Evolutionary conservation across 73 alveolate genomes (phyloP).

Genomic region (Paramecium sonneborni): DNA sequence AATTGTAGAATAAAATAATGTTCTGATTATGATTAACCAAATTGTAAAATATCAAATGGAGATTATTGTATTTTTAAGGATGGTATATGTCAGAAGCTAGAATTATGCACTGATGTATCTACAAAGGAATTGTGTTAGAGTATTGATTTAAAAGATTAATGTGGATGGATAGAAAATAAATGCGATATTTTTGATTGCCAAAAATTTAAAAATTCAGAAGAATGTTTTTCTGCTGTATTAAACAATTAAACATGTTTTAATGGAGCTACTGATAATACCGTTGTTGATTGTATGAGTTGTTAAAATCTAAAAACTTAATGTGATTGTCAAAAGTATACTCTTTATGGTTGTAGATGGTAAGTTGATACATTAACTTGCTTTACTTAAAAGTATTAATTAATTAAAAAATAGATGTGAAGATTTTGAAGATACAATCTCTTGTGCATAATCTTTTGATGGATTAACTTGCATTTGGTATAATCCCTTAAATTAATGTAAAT

Average conservation of each 20-base stretch:
- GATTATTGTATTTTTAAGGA: not conserved
- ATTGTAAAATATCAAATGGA: not conserved
- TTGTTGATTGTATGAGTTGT: not conserved
- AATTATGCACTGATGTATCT: not conserved
- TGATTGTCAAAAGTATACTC: not conserved
- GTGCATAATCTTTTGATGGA: constrained; percentile 7
- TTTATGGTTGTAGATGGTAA: not conserved
- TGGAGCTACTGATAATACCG: not conserved
- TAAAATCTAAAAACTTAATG: not conserved
- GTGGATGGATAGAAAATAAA: constrained; percentile 3
- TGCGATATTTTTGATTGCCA: constrained; percentile 14
- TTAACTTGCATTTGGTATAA: constrained; percentile 20
- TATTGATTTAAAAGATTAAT: not conserved
- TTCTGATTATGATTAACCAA: not conserved
- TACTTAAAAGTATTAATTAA: not conserved
- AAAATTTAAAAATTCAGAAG: not conserved
- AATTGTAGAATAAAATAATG: not conserved
- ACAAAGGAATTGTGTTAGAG: not conserved
- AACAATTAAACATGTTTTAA: not conserved
- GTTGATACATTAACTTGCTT: not conserved
- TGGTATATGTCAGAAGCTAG: not conserved
- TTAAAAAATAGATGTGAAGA: not conserved
- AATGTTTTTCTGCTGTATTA: not conserved
- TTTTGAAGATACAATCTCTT: not conserved
- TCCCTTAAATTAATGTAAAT: not conserved